Evolutionary conservation across 2,329 filamentous ascomycete genomes (phyloP).

Genomic region (Claviceps sp.): DNA sequence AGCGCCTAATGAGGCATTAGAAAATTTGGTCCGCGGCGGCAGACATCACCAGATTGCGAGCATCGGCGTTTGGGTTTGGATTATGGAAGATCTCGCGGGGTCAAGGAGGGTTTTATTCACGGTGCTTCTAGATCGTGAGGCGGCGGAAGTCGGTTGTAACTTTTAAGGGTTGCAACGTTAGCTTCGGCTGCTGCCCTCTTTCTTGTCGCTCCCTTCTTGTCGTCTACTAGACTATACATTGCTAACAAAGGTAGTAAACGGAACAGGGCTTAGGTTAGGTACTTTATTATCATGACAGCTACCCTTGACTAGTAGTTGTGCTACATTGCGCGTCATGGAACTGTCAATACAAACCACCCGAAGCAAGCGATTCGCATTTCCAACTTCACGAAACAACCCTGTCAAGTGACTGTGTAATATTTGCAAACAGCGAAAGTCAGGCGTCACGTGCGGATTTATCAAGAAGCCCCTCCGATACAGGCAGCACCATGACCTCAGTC

Average conservation of each 20-base stretch:
- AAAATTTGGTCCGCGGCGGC: constrained; percentile 11
- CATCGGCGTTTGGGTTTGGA: constrained; percentile 16
- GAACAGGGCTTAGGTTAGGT: too few species aligned
- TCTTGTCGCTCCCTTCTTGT: neutral
- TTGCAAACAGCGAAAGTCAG: neutral
- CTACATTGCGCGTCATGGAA: neutral
- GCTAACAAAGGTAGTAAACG: neutral
- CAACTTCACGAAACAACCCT: neutral
- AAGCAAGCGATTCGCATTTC: neutral
- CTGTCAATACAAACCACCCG: neutral
- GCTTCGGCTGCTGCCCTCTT: neutral
- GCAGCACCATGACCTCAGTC: neutral
- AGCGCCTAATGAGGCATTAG: constrained; percentile 14
- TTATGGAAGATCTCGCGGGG: constrained; percentile 12
- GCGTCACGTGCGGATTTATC: neutral
- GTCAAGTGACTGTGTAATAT: neutral
- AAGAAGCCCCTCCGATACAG: neutral
- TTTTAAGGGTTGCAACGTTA: neutral
- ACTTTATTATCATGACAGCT: too few species aligned
- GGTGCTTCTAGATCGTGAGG: constrained; percentile 9
- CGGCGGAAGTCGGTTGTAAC: too few species aligned
- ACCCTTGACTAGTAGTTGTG: neutral
- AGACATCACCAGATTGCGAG: constrained; percentile 14
- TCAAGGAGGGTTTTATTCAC: constrained; percentile 11
- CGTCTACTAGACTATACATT: too few species aligned